These are phyloP conservation scores for Parasitella parasitica DNA, from an alignment of 371 early-diverging fungal genomes.

Conservation along the genomic window DNA sequence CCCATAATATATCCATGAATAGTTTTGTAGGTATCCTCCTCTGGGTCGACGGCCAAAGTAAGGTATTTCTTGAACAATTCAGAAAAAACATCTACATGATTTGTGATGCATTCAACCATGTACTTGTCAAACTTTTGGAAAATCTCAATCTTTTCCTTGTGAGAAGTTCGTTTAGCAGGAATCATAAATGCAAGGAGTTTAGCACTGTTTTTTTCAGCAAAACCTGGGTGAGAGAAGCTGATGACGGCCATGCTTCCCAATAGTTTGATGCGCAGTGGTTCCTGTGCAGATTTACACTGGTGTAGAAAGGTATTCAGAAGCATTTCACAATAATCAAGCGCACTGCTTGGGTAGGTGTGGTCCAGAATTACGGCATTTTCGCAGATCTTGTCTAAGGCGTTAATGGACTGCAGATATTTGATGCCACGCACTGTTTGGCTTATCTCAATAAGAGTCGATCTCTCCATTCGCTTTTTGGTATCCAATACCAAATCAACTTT, in stretches of 20 bases:
- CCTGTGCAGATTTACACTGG: conserved; percentile 19
- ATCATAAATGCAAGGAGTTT: conserved; percentile 26
- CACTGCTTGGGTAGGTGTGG: conserved; percentile 6
- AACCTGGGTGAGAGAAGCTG: conserved; percentile 32
- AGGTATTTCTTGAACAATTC: neutral
- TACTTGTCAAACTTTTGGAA: conserved; percentile 28
- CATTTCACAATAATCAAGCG: conserved; percentile 13
- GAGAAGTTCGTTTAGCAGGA: neutral
- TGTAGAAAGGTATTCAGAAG: conserved; percentile 54
- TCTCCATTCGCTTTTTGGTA: neutral
- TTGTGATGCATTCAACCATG: conserved; percentile 31
- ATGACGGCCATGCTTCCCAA: conserved; percentile 38
- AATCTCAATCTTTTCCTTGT: conserved; percentile 19
- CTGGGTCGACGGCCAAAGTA: neutral
- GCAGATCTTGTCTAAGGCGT: conserved; percentile 27
- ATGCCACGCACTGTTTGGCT: conserved; percentile 30
- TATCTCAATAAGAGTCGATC: conserved; percentile 18
- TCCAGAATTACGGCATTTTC: neutral
- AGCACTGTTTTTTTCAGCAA: conserved; percentile 25
- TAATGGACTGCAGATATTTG: conserved; percentile 24
- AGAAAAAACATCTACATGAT: conserved; percentile 26
- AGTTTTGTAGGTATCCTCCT: neutral
- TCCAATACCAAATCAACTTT: neutral
- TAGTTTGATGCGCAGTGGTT: conserved; percentile 42
- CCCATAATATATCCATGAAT: conserved; percentile 24